Evolutionary conservation across 1,284 basidiomycete genomes (phyloP).

Genomic region (Heliocybe sulcata): DNA sequence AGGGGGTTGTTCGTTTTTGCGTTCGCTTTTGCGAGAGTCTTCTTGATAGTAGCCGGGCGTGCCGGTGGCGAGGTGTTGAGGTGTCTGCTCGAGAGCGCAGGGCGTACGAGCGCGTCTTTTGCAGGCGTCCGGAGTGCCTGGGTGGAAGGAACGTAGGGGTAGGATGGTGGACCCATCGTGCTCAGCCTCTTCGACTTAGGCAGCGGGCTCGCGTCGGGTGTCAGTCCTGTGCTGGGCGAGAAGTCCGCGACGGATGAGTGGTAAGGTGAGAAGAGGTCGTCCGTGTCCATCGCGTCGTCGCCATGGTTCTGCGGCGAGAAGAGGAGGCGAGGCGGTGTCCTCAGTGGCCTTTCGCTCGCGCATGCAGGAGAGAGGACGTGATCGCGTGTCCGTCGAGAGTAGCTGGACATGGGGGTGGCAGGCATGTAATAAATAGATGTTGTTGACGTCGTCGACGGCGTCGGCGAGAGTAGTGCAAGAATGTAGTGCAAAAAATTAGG

Average conservation of each 20-base stretch:
- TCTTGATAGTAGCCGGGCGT: neutral
- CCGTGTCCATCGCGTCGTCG: neutral
- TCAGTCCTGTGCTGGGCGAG: neutral
- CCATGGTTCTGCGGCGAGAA: neutral
- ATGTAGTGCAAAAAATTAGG: neutral
- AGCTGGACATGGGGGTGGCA: neutral
- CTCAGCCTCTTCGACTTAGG: neutral
- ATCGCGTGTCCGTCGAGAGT: neutral
- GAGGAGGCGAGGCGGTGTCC: neutral
- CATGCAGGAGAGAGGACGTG: neutral
- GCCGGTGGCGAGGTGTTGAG: slow-evolving; percentile 6
- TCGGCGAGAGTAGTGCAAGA: neutral
- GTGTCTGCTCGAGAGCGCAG: neutral
- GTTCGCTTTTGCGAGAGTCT: neutral
- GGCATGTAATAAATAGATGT: neutral
- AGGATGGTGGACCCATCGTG: neutral
- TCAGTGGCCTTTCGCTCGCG: neutral
- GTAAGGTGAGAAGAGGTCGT: slow-evolving; percentile 1
- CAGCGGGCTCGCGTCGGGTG: neutral
- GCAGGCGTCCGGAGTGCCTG: neutral
- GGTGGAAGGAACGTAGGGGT: neutral
- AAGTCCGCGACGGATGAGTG: neutral
- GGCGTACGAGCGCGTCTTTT: neutral
- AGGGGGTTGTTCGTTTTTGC: slow-evolving; percentile 49
- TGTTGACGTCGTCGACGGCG: neutral